phyloP scores from a whole-genome alignment of 73 alveolate genomes.

The Halteria grandinella region DNA sequence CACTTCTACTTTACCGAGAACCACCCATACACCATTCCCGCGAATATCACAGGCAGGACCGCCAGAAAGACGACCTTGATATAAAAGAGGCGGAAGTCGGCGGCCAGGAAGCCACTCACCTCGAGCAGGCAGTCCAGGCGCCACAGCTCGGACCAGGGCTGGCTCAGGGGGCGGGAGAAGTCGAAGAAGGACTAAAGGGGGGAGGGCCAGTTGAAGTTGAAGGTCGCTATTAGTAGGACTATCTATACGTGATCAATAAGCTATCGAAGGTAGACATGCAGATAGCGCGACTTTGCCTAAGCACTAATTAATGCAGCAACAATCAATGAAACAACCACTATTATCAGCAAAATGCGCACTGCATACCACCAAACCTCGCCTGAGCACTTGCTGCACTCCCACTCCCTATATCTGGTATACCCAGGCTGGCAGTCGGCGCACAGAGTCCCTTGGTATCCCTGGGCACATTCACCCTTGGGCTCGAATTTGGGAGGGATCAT shows the following conservation, averaged over 20 bases:
- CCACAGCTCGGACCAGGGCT: no score
- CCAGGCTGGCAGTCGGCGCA: conserved; percentile 70
- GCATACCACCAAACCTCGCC: conserved; percentile 29
- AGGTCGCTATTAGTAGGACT: conserved; percentile 62
- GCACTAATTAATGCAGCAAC: conserved; percentile 56
- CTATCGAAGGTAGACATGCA: conserved; percentile 59
- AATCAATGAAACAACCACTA: conserved; percentile 10
- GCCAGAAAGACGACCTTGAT: no score
- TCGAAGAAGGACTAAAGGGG: conserved; percentile 30
- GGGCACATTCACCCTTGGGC: conserved; percentile 45
- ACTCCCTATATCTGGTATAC: conserved; percentile 39
- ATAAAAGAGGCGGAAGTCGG: no score
- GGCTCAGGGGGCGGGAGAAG: conserved; percentile 43
- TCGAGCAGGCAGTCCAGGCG: no score
- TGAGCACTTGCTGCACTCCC: conserved; percentile 52
- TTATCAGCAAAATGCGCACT: neutral
- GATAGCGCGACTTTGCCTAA: conserved; percentile 10
- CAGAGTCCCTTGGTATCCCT: conserved; percentile 49
- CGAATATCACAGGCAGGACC: no score
- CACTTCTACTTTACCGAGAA: no score
- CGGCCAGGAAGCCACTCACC: no score
- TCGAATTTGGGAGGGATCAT: conserved; percentile 42
- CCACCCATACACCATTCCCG: no score
- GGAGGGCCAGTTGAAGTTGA: conserved; percentile 72
- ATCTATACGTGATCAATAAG: conserved; percentile 64